A percentile compares a stretch with the other conserved stretches of the same genome.
Conservation (phyloP, 139 green algal species). For the Mesostigma viride region DNA sequence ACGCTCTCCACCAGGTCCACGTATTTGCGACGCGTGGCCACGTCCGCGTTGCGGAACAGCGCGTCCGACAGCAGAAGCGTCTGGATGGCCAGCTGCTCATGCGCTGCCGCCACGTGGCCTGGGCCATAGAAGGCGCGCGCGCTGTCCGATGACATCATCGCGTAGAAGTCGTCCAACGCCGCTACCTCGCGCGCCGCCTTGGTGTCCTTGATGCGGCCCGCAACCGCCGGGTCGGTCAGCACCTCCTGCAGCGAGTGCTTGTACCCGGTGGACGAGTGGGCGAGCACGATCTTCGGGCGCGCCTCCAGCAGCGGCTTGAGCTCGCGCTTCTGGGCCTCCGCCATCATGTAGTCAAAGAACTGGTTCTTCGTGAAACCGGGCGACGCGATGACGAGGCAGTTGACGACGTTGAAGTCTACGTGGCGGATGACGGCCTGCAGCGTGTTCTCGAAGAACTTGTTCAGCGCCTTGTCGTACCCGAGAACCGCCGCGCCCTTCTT, state of each 20-base stretch:
- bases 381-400: conserved; percentile 86
- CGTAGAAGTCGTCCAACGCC: conserved; percentile 64
- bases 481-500: conserved; percentile 72
- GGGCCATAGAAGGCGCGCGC: conserved; percentile 84
- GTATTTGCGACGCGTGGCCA: conserved; percentile 16
- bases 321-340: conserved; percentile 50
- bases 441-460: conserved; percentile 55
- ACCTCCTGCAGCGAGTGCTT: conserved; percentile 80
- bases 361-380: conserved; percentile 87
- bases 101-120: conserved; percentile 54
- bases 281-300: conserved; percentile 59
- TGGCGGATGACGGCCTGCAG: conserved; percentile 54
- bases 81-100: conserved; percentile 66
- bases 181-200: conserved; percentile 67
- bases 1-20: conserved; percentile 59
- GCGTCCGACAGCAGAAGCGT: conserved; percentile 66
- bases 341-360: conserved; percentile 64
- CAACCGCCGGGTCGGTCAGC: conserved; percentile 38
- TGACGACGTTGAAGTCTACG: conserved; percentile 77
- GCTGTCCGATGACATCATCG: conserved; percentile 62
- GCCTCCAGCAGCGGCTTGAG: conserved; percentile 56
- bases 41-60: conserved; percentile 48
- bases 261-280: conserved; percentile 69
- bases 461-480: conserved; percentile 77
- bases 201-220: conserved; percentile 56